Evolutionary conservation across 345 rosid genomes (phyloP), one percentile per base, ranked within the genome.

Genomic region (Syzygium aromaticum): DNA sequence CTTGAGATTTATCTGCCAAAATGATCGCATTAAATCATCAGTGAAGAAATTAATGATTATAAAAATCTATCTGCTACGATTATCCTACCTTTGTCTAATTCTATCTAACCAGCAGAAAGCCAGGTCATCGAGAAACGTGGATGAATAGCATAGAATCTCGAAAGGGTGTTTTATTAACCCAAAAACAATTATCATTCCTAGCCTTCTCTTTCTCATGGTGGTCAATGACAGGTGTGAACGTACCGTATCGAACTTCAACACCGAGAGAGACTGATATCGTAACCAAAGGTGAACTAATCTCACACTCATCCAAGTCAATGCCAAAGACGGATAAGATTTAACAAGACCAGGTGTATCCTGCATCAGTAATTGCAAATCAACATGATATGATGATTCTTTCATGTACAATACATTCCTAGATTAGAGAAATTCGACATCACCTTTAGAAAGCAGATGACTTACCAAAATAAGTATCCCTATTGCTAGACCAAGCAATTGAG

Each of bases 261-360:
- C 98, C 6, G 93, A 89, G 89, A 97, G 97, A 52, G 98, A 95
- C 82, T 93, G 94, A 90, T 97, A 96, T 21, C 98, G 97, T 49
- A 97, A 90, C 98, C 97, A 96, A 61, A 97, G 96, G 90, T 97
- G 98, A 86, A 96, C 88, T 91, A 96, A 94, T 86, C 98, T 95
- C 83, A 90, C 73, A 91, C 95, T 92, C 67, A 90, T 89, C 99
- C 98, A 96, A 61, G 98, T 97, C 67, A 91, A 94, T 86, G 93
- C 89, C 88, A 97, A 87, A 19, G 87, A 88, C 23, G 96, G 93
- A 92, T 92, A 97, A 64, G 95, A 94, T 91, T 93, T 94, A 88
- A 93, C 95, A 85, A 97, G 93, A 80, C 92, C 97, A 22, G 99
- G 98, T 54, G 98, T 93, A 89, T 96, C 98, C 99, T 97, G 96